Evolutionary conservation across 768 basidiomycete genomes (phyloP), one percentile per base, ranked within the genome.

Genomic region (Rhizopogon rudus): DNA sequence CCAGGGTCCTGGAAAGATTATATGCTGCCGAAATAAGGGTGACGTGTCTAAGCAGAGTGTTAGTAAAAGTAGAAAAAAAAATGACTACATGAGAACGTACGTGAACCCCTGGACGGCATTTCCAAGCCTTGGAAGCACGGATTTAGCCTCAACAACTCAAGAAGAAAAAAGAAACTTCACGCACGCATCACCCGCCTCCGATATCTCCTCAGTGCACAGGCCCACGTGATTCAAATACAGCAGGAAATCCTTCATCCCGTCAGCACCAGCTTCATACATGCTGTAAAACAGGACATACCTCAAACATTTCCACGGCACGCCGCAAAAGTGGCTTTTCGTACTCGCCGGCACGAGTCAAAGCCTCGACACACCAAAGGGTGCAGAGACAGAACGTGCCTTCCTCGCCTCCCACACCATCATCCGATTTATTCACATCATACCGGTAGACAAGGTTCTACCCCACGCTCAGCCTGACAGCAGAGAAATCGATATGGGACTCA

Each of bases 311-410:
- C 5, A 90, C 77, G 5, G 93, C 86, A 51, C 80, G 81, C 13
- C 73, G 73, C 13, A 96, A 73, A 60, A 93, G 77, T 6, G 76
- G 60, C 46, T 73, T 77, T 61, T 96, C 88, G 57, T 80, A 91
- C 55, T 88, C 81, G 0, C 93, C 93, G 0, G 90, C 94, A 9
- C 95, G 81, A 0, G 93, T 91, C 58, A 98, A 72, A 0, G 93
- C 93, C 63, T 98, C 94, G 42, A 96, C 75, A 59, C 87, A 88
- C 90, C 88, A 92, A 6, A 92, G 68, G 0, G 89, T 91, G 64
- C 92, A 94, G 45, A 98, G 74, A 57, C 91, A 92, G 72, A 98
- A 97, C 0, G 91, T 94, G 2, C 95, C 95, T 71, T 97, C 95
- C 60, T 96, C 92, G 1, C 95, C 94, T 1, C 96, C 95, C 12